Evolutionary conservation across 2,329 filamentous ascomycete species (phyloP).

Genomic region (Botrytis deweyae): DNA sequence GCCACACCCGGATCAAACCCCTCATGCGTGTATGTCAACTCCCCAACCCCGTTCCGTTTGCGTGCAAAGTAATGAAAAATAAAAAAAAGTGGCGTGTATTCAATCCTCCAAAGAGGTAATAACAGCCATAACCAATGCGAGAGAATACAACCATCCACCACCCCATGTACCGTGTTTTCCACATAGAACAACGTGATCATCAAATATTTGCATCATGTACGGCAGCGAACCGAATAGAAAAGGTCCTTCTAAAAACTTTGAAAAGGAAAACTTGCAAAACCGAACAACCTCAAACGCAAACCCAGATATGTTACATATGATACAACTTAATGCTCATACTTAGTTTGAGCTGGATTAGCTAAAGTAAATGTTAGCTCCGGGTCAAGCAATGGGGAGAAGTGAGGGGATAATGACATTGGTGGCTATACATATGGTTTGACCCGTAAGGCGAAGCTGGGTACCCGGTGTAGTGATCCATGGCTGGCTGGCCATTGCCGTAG

Average conservation of each 20-base stretch:
- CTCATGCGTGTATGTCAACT: constrained; percentile 27
- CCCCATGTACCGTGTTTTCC: constrained; percentile 21
- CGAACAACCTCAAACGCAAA: constrained; percentile 37
- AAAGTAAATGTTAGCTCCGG: constrained; percentile 30
- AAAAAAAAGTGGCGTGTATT: constrained; percentile 16
- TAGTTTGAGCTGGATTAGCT: constrained; percentile 39
- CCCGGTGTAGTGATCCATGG: constrained; percentile 46
- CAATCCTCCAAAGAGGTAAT: constrained; percentile 25
- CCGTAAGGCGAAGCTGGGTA: constrained; percentile 61
- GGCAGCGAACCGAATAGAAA: constrained; percentile 35
- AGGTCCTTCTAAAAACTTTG: constrained; percentile 33
- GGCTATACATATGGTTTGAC: constrained; percentile 55
- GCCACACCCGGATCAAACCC: constrained; percentile 19
- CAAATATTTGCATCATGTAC: constrained; percentile 39
- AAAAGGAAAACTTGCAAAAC: constrained; percentile 27
- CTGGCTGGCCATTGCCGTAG: constrained; percentile 45
- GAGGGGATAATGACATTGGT: constrained; percentile 49
- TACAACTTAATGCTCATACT: constrained; percentile 39
- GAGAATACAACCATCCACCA: constrained; percentile 30
- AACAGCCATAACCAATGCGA: constrained; percentile 21
- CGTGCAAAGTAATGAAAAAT: constrained; percentile 24
- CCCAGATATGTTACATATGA: constrained; percentile 41
- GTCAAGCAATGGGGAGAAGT: constrained; percentile 18
- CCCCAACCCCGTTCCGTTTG: constrained; percentile 23
- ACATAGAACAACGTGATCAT: constrained; percentile 29